Evolutionary conservation across 371 early-diverging fungal species (phyloP), one percentile per base, ranked within the genome.

Genomic region (Chytridium lagenaria): DNA sequence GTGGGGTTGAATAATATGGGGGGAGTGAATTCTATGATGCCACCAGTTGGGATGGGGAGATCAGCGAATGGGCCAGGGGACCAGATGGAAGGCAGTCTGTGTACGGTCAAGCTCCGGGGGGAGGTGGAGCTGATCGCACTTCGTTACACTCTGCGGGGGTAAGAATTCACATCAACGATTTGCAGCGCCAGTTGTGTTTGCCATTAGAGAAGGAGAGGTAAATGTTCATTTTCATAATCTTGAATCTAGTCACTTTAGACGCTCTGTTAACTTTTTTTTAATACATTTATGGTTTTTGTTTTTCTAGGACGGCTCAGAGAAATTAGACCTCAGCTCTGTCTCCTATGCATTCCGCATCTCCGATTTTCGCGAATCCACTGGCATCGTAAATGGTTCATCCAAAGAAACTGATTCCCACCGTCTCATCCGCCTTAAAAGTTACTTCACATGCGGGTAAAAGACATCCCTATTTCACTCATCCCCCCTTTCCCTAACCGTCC

Each of bases 391-490:
- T 15, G 23, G 26, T 37, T 2, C 50, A 26, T 26, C 55, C 30
- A 1, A 39, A 33, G 59, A 55, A 22, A 23, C 7, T 68, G 65
- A 64, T 67, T 44, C 72, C 49, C 70, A 71, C 44, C 57, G 51
- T 44, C 49, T 76, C 22, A 52, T 82, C 12, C 50, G 69, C 5
- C 34, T 82, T 39, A 34, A 73, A 22, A 69, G 79, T 40, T 79
- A 75, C 59, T 79, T 77, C 55, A 70, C 76, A 22, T 81, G 77
- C 63, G 73, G 77, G 81, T 81, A 72, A 50, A 74, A 33, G 34
- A 55, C 50, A n/a, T n/a, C n/a, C 16, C 23, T 23, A 50, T 50
- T 0, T 1, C 1, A 28, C 23, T 64, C 7, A 28, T 37, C 33
- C 19, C n/a, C 39, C 12, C 50, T 36, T 52, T 30, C 10, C 15